phyloP scores from a whole-genome alignment of 257 asterid species.

The Petunia secreta region DNA sequence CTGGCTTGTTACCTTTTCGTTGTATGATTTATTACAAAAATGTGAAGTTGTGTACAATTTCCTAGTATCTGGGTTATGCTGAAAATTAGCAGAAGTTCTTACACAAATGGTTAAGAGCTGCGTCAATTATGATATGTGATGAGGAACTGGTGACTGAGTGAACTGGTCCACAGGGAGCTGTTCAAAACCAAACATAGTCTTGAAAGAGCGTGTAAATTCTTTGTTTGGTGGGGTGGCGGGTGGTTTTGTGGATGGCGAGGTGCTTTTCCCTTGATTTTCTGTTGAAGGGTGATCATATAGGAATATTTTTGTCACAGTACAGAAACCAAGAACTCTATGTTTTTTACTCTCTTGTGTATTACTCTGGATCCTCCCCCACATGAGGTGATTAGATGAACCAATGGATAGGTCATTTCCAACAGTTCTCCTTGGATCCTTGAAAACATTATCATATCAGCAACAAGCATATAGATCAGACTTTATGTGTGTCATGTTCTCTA shows the following conservation, averaged over 20 bases:
- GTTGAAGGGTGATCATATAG: neutral
- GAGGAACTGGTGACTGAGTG: neutral
- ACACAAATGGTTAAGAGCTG: neutral
- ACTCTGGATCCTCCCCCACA: too few species aligned
- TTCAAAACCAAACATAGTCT: neutral
- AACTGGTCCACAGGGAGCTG: neutral
- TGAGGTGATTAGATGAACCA: neutral
- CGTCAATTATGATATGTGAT: neutral
- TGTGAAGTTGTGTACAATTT: neutral
- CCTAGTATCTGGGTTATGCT: slow-evolving; percentile 2
- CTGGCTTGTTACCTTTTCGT: neutral
- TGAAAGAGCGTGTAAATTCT: neutral
- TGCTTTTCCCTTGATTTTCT: neutral
- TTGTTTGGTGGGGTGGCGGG: neutral
- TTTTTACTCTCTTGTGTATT: too few species aligned
- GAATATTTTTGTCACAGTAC: neutral
- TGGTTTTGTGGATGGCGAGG: neutral
- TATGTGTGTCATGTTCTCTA: neutral
- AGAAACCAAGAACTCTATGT: too few species aligned
- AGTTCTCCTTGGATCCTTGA: neutral
- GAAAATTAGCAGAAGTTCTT: neutral
- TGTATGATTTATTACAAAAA: neutral
- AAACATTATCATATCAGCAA: neutral
- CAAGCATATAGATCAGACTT: neutral
- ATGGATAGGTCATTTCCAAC: neutral